phyloP scores from a whole-genome alignment of 1,284 basidiomycete species.

The Boletus semigastroideus region DNA sequence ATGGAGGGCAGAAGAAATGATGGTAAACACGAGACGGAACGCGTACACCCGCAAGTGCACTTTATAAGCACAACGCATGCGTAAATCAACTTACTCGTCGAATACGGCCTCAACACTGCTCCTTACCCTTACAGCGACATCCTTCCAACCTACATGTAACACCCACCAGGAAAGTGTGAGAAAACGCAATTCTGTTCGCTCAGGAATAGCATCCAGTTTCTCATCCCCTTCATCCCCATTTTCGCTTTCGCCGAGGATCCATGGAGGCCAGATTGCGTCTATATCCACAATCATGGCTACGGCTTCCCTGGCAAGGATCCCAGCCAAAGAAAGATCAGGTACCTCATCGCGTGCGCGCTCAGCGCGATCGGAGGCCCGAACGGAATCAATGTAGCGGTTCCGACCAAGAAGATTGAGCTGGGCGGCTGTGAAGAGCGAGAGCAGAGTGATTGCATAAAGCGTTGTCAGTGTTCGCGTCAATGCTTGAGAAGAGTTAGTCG shows the following conservation, averaged over 20 bases:
- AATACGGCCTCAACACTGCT: slow-evolving; percentile 79
- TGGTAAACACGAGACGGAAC: background rate
- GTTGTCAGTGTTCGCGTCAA: slow-evolving; percentile 85
- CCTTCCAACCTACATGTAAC: slow-evolving; percentile 86
- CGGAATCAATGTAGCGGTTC: slow-evolving; percentile 73
- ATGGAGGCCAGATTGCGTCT: slow-evolving; percentile 28
- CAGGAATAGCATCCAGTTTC: slow-evolving; percentile 38
- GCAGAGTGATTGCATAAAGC: slow-evolving; percentile 78
- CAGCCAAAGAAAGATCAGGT: slow-evolving; percentile 26
- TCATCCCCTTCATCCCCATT: slow-evolving; percentile 13
- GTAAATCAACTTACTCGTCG: slow-evolving; percentile 55
- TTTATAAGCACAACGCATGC: background rate
- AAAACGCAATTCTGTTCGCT: slow-evolving; percentile 74
- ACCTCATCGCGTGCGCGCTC: slow-evolving; percentile 51
- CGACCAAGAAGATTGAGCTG: slow-evolving; percentile 87
- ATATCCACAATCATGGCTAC: slow-evolving; percentile 25
- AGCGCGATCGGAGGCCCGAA: slow-evolving; percentile 62
- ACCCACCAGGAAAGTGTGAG: slow-evolving; percentile 92
- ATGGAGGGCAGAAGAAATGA: background rate
- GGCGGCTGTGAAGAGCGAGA: slow-evolving; percentile 78
- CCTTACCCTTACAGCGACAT: slow-evolving; percentile 70
- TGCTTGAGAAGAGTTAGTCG: slow-evolving; percentile 43
- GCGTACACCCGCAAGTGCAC: background rate
- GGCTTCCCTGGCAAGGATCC: slow-evolving; percentile 27
- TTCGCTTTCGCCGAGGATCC: slow-evolving; percentile 18